Evolutionary conservation across 2,329 filamentous ascomycete species (phyloP).

Genomic region (Penicillium sp.): DNA sequence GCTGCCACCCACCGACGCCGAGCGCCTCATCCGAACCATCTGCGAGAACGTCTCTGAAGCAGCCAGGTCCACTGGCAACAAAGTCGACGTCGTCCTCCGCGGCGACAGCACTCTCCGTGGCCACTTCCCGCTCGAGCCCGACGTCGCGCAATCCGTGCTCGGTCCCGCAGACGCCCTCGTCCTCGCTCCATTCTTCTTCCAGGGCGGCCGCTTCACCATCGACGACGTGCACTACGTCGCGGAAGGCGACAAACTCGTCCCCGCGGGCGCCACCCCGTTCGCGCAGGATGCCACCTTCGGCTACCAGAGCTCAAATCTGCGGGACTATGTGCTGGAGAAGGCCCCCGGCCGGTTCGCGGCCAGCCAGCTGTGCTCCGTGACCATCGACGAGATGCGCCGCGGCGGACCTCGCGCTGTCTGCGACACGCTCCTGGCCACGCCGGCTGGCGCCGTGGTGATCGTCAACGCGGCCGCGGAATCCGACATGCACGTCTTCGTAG

Average conservation of each 20-base stretch:
- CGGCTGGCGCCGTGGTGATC: conserved; percentile 46
- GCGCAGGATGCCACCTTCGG: conserved; percentile 59
- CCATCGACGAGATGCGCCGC: conserved; percentile 48
- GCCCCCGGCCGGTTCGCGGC: conserved; percentile 42
- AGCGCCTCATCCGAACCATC: conserved; percentile 51
- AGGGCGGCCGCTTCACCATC: conserved; percentile 58
- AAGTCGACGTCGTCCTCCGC: conserved; percentile 56
- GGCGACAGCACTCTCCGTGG: conserved; percentile 58
- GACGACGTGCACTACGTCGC: conserved; percentile 58
- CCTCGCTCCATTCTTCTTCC: conserved; percentile 58
- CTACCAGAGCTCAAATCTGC: conserved; percentile 53
- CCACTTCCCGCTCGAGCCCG: conserved; percentile 56
- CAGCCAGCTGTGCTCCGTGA: conserved; percentile 46
- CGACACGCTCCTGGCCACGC: conserved; percentile 39
- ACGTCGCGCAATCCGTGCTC: conserved; percentile 51
- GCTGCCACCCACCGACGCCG: conserved; percentile 50
- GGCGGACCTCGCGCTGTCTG: conserved; percentile 47
- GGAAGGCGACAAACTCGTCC: conserved; percentile 50
- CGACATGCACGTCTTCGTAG: conserved; percentile 56
- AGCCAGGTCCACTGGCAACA: conserved; percentile 37
- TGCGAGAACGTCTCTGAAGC: conserved; percentile 51
- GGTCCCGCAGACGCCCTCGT: conserved; percentile 54
- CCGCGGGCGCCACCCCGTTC: conserved; percentile 55
- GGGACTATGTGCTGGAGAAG: conserved; percentile 57
- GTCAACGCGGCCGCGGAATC: conserved; percentile 55